Evolutionary conservation across 1,284 basidiomycete genomes (phyloP), one percentile per base, ranked within the genome.

Genomic region (Puccinia hordei): DNA sequence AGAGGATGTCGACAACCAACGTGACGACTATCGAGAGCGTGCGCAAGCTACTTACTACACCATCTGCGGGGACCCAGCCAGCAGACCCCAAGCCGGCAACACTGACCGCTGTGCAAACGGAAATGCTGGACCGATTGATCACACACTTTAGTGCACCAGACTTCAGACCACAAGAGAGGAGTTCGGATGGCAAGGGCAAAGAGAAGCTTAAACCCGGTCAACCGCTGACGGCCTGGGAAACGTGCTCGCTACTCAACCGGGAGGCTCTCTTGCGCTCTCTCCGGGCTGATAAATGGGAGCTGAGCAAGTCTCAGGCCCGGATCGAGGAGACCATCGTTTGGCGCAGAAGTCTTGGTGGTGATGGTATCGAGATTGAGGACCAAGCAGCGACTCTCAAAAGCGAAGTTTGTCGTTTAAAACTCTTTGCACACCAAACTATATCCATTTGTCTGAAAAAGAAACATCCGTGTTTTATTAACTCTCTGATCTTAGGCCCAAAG

Each of bases 331-430:
- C 86, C 35, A 82, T 84, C 10, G 84, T 85, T 13, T 87, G 86
- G 86, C 77, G 86, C 30, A 83, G 86, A n/a, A 86, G 87, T 80
- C 86, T 84, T 81, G 83, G 84, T 63, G 84, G 86, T 61, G 86
- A 87, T 74, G 77, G 73, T 6, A 83, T 87, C 82, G 69, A 55
- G 6, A 73, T 80, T n/a, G 49, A 30, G 46, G 35, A 66, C 19
- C 59, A 73, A 24, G 78, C 78, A 2, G 55, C 55, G 12, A 19
- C 17, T 17, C 24, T 80, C 9, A 73, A 53, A 55, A 27, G 6
- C n/a, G 78, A 80, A 44, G 78, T 80, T 51, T 19, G 57, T 59
- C 22, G 24, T 9, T 19, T 13, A n/a, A 46, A 17, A 27, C 6
- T 41, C 24, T 55, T n/a, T 30, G 6, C 27, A 15, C 33, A 33